These are phyloP conservation scores for Coemansia sp. DNA, from an alignment of 192 early-diverging fungal species.

Conservation along the genomic window DNA sequence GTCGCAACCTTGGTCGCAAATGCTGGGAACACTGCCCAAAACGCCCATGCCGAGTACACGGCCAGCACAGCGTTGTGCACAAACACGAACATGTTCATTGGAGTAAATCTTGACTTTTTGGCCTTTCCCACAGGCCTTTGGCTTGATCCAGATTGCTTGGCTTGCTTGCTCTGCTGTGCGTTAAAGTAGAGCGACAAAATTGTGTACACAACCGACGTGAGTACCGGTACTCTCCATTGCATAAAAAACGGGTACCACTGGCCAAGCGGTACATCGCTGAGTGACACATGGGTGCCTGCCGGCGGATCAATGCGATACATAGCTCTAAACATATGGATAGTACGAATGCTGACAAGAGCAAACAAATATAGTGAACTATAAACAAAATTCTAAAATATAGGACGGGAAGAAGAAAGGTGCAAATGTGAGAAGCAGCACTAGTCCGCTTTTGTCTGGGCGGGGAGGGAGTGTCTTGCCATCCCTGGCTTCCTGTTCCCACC, in stretches of 20 bases:
- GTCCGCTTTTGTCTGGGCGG: no score
- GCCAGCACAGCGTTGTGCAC: slow-evolving; percentile 72
- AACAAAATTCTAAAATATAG: no score
- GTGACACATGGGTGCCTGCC: slow-evolving; percentile 24
- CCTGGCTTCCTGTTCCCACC: no score
- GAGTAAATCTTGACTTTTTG: slow-evolving; percentile 20
- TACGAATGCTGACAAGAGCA: no score
- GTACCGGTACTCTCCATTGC: slow-evolving; percentile 67
- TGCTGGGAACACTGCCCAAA: slow-evolving; percentile 59
- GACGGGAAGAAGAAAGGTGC: no score
- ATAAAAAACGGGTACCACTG: slow-evolving; percentile 69
- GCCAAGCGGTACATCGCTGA: slow-evolving; percentile 62
- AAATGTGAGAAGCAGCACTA: no score
- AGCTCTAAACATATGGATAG: background rate
- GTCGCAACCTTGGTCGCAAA: slow-evolving; percentile 56
- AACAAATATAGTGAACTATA: no score
- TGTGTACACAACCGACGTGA: slow-evolving; percentile 58
- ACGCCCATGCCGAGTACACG: slow-evolving; percentile 72
- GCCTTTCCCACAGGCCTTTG: no score
- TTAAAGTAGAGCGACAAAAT: slow-evolving; percentile 39
- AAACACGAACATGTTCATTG: slow-evolving; percentile 74
- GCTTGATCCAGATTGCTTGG: background rate
- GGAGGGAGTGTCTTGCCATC: no score
- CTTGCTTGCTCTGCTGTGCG: slow-evolving; percentile 3
- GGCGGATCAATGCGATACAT: slow-evolving; percentile 24